A percentile compares a stretch with the other conserved stretches of the same genome.
Conservation (phyloP, 2,329 filamentous ascomycete species). For the Venturia nashicola region DNA sequence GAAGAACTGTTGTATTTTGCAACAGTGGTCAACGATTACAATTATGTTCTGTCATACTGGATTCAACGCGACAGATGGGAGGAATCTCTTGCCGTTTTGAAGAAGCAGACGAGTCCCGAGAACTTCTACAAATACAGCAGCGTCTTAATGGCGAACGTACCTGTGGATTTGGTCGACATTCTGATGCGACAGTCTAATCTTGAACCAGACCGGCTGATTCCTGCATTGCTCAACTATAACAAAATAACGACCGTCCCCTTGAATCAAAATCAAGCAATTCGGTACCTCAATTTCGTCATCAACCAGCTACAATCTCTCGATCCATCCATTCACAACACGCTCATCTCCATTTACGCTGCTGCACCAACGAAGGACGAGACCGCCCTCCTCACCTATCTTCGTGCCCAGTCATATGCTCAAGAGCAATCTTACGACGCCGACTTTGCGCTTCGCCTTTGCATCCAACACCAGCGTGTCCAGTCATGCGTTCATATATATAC, state of each 20-base stretch:
- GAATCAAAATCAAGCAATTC: slow-evolving; percentile 71
- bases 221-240: slow-evolving; percentile 88
- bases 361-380: slow-evolving; percentile 74
- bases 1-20: slow-evolving; percentile 88
- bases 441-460: slow-evolving; percentile 89
- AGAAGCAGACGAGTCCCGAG: slow-evolving; percentile 82
- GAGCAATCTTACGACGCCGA: slow-evolving; percentile 86
- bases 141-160: slow-evolving; percentile 84
- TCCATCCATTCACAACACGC: slow-evolving; percentile 88
- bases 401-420: slow-evolving; percentile 62
- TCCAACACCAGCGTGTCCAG: slow-evolving; percentile 83
- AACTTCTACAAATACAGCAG: slow-evolving; percentile 96
- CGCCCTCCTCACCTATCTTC: slow-evolving; percentile 74
- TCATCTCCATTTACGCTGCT: slow-evolving; percentile 91
- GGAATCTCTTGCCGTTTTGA: slow-evolving; percentile 76
- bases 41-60: slow-evolving; percentile 95
- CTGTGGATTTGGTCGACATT: slow-evolving; percentile 83
- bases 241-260: slow-evolving; percentile 58
- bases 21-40: slow-evolving; percentile 77
- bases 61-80: slow-evolving; percentile 87
- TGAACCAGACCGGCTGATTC: slow-evolving; percentile 78
- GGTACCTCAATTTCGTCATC: slow-evolving; percentile 88
- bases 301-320: slow-evolving; percentile 70
- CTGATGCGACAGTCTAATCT: slow-evolving; percentile 83
- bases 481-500: slow-evolving; percentile 97